Evolutionary conservation across 441 rosid genomes (phyloP), one percentile per base, ranked within the genome.

Genomic region (Daphne laureola): DNA sequence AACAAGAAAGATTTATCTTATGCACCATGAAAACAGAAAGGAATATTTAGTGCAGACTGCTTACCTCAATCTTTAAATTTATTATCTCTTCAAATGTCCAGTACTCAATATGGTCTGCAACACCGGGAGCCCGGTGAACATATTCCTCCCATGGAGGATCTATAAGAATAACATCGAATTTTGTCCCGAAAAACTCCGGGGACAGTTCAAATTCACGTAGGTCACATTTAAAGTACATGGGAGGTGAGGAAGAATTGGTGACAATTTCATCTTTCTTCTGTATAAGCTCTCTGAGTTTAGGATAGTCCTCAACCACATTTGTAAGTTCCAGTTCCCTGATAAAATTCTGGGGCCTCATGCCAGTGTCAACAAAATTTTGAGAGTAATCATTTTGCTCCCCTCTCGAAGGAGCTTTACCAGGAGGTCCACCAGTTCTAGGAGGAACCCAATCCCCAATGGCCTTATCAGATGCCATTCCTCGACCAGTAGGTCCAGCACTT

Each of bases 91-190:
- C 97, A 78, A 87, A 85, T 53, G 89, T 82, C 99, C 99, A 93
- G 73, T 93, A 93, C 64, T 93, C 99, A 82, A 86, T 82, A 67
- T 87, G 90, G 76, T 93, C 99, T 54, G 95, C 86, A 62, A 83
- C 95, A 67, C 99, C 99, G 64, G 96, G 99, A 69, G 99, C 99
- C 43, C 97, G 80, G 67, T 93, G 99, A 64, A 87, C 99, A 70
- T 90, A 93, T 71, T 93, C 99, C 71, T 93, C 99, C 99, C 97
- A 93, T 12, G 97, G 99, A 42, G 97, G 99, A 51, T 93, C 99
- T 51, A 93, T 82, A 67, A 93, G 90, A 67, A 93, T 93, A 46
- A 93, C 99, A 73, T 93, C 99, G 58, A 93, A 93, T 82, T 90
- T 93, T 61, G 95, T 83, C 61, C 95, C 96, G 55, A 93, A 90